These are phyloP conservation scores for Punica granatum DNA, from an alignment of 345 rosid genomes.

Conservation along the genomic window DNA sequence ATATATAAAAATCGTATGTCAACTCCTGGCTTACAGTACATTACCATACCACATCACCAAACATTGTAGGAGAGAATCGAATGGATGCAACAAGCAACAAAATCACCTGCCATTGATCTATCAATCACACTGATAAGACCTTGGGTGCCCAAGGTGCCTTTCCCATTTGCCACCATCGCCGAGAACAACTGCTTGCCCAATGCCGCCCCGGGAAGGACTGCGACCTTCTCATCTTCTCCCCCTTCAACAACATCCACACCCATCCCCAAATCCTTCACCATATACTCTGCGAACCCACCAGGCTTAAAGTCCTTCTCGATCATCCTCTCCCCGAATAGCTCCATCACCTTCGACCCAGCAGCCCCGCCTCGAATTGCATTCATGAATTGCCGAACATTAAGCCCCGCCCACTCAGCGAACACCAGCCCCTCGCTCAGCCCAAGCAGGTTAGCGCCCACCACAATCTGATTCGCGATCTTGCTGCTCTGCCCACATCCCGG, in stretches of 20 bases:
- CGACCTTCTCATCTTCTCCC: constrained; percentile 28
- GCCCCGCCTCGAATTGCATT: constrained; percentile 52
- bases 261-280: constrained; percentile 87
- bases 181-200: constrained; percentile 65
- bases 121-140: constrained; percentile 66
- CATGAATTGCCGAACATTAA: constrained; percentile 42
- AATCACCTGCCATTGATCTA: constrained; percentile 55
- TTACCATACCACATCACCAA: too few relatives aligned
- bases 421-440: constrained; percentile 74
- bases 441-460: constrained; percentile 54
- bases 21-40: too few relatives aligned
- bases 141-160: constrained; percentile 62
- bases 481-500: constrained; percentile 78
- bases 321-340: constrained; percentile 64
- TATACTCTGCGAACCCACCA: constrained; percentile 68
- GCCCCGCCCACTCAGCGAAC: constrained; percentile 57
- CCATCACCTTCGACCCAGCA: constrained; percentile 65
- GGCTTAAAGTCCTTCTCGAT: constrained; percentile 51
- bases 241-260: constrained; percentile 50
- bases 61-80: too few relatives aligned
- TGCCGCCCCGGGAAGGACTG: constrained; percentile 61
- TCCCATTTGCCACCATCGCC: constrained; percentile 80
- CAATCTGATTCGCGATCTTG: constrained; percentile 74
- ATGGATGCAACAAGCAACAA: background rate
- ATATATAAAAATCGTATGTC: too few relatives aligned